Base-by-base conservation (phyloP, 163 green algal species). In the Trebouxia gelatinosa region DNA sequence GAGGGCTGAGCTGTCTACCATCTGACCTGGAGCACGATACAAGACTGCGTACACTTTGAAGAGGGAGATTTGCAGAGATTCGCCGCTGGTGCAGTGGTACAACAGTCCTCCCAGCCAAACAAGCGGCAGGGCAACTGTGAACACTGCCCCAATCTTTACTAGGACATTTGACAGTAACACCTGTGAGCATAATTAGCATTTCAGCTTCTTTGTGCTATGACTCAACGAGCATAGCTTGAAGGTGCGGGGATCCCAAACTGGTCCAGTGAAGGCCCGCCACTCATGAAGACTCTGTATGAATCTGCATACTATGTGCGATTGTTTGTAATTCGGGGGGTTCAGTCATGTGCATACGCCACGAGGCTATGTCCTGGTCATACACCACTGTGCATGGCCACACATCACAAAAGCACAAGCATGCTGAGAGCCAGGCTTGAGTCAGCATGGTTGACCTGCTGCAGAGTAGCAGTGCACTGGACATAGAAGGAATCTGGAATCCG, bases 41-140 rank as follows among this genome's bases (percentile, higher is more conserved):
- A 80, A 48, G 21, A 80, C 74, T 35, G 58, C 74, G 35, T 80
- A 80, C 26, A 80, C 74, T 64, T 80, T 80, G 58, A 80, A 80
- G 6, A 80, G 39, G 19, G 58, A 70, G 2, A 74, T 21, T 37
- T 70, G 74, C 59, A 80, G 38, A 40, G 21, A 39, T 29, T 70
- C 43, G 19, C 74, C 74, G 6, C 57, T 74, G 17, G 65, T 66
- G 35, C 74, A 70, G 37, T 79, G 50, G 28, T 59, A 70, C 57
- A 70, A 23, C 51, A 70, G 38, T 13, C 54, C 74, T 0, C 58
- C 50, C 3, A 74, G n/a, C 74, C 74, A 80, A 11, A 80, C 74
- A 35, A 80, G 58, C 28, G 74, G 74, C 9, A 80, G 74, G 2
- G 58, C 74, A 7, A 80, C 37, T n/a, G 65, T 70, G 51, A 80